A percentile compares a stretch with the other conserved stretches of the same genome.
Conservation (phyloP, 306 rosid genomes). For the Prunus padus region DNA sequence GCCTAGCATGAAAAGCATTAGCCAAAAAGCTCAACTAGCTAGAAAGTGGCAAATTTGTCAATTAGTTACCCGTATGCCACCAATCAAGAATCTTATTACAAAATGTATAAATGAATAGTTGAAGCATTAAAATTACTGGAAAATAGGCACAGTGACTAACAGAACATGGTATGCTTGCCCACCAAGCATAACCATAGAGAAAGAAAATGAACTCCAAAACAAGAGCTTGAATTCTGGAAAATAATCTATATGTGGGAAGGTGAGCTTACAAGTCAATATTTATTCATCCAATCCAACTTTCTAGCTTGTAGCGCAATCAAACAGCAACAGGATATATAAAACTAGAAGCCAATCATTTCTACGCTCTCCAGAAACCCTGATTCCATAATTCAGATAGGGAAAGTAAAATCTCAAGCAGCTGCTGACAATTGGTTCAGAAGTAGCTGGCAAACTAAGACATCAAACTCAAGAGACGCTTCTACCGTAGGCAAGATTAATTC, state of each 20-base stretch:
- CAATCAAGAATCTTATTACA: too few relatives aligned
- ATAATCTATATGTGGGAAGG: neutral
- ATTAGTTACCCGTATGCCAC: too few relatives aligned
- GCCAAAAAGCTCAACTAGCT: too few relatives aligned
- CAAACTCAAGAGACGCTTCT: neutral
- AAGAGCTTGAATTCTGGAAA: constrained; percentile 3
- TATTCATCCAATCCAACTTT: constrained; percentile 3
- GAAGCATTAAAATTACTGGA: too few relatives aligned
- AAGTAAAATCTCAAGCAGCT: neutral
- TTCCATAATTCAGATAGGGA: neutral
- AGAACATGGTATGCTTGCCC: too few relatives aligned
- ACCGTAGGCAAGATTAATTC: neutral
- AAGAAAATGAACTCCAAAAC: neutral
- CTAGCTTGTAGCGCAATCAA: neutral
- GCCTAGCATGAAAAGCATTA: too few relatives aligned
- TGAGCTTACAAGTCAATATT: neutral
- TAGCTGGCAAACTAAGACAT: neutral
- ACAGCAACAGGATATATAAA: neutral
- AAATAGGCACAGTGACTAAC: too few relatives aligned
- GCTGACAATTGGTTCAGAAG: neutral
- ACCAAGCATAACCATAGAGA: too few relatives aligned
- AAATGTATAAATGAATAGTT: neutral
- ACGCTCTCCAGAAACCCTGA: neutral
- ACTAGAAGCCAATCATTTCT: neutral
- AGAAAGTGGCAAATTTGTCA: too few relatives aligned